Percentiles rank a stretch among this genome's conserved stretches.
These are phyloP conservation scores for Carex cristatella DNA, from an alignment of 176 grass and related monocot genomes.

Conservation along the genomic window DNA sequence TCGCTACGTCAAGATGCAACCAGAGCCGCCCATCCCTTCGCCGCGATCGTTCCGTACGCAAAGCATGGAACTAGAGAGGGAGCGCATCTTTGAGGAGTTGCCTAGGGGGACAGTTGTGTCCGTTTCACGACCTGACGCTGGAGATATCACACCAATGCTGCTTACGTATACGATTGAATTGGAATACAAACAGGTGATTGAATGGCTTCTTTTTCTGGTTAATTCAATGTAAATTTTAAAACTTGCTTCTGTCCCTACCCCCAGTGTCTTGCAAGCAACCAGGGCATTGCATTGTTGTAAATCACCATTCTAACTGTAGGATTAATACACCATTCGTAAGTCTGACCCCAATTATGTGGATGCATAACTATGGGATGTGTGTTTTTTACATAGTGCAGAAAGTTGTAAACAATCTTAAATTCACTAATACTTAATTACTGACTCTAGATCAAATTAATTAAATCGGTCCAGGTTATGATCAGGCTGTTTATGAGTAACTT, in stretches of 20 bases:
- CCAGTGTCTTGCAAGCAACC: not conserved
- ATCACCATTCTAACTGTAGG: not conserved
- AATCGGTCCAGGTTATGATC: conserved; percentile 6
- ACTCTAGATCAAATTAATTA: conserved; percentile 12
- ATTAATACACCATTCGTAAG: not conserved
- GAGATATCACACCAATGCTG: conserved; percentile 90
- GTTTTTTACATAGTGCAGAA: not conserved
- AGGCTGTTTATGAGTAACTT: conserved; percentile 40
- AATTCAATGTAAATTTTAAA: not conserved
- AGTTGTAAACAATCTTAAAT: not conserved
- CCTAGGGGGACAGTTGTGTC: conserved; percentile 60
- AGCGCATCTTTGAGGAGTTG: conserved; percentile 69
- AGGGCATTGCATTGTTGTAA: not conserved
- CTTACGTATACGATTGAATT: conserved; percentile 92
- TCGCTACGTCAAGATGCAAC: conserved; percentile 31
- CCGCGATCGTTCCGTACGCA: conserved; percentile 55
- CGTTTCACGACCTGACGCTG: conserved; percentile 75
- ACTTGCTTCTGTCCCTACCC: not conserved
- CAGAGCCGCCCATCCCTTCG: conserved; percentile 42
- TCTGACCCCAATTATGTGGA: not conserved
- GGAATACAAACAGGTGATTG: conserved; percentile 84
- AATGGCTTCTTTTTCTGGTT: not conserved
- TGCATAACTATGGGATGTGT: not conserved
- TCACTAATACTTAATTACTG: not conserved
- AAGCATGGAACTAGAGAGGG: conserved; percentile 32